phyloP scores from a whole-genome alignment of 768 basidiomycete genomes.

The Crucibulum laeve region DNA sequence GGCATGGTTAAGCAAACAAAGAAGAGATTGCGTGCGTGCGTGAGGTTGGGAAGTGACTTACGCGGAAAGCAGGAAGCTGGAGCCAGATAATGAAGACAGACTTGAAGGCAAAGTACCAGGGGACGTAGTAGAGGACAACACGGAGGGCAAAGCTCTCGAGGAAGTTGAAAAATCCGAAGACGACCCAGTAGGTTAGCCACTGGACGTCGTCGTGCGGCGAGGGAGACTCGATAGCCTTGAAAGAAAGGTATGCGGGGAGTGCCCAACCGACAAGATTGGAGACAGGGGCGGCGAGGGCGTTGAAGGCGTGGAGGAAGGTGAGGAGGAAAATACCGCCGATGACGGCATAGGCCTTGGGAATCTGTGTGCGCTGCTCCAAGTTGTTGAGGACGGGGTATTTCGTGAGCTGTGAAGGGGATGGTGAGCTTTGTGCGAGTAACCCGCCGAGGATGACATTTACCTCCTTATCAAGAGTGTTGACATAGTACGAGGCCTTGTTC shows the following conservation, averaged over 20 bases:
- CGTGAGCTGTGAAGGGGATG: slow-evolving; percentile 44
- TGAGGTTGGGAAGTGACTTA: slow-evolving; percentile 36
- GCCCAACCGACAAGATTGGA: slow-evolving; percentile 95
- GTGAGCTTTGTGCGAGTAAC: slow-evolving; percentile 6
- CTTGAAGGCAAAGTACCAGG: slow-evolving; percentile 96
- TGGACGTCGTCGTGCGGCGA: slow-evolving; percentile 81
- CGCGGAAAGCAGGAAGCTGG: slow-evolving; percentile 80
- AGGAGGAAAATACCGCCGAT: slow-evolving; percentile 67
- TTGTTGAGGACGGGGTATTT: slow-evolving; percentile 85
- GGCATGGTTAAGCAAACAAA: slow-evolving; percentile 1
- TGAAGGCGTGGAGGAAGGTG: slow-evolving; percentile 76
- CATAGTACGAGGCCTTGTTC: slow-evolving; percentile 77
- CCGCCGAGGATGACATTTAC: slow-evolving; percentile 36
- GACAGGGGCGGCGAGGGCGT: slow-evolving; percentile 86
- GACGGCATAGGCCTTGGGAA: slow-evolving; percentile 90
- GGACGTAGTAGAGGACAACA: slow-evolving; percentile 84
- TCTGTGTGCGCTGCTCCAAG: slow-evolving; percentile 84
- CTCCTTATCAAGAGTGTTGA: slow-evolving; percentile 95
- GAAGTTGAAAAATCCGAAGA: slow-evolving; percentile 93
- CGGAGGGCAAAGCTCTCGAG: slow-evolving; percentile 82
- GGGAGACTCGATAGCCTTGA: slow-evolving; percentile 91
- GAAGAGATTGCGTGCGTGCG: slow-evolving; percentile 12
- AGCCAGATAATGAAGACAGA: slow-evolving; percentile 89
- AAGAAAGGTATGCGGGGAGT: slow-evolving; percentile 91
- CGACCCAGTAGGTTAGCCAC: slow-evolving; percentile 98